A percentile compares a stretch with the other conserved stretches of the same genome.
phyloP scores from a whole-genome alignment of 371 early-diverging fungal genomes.

The Lichtheimia hyalospora region DNA sequence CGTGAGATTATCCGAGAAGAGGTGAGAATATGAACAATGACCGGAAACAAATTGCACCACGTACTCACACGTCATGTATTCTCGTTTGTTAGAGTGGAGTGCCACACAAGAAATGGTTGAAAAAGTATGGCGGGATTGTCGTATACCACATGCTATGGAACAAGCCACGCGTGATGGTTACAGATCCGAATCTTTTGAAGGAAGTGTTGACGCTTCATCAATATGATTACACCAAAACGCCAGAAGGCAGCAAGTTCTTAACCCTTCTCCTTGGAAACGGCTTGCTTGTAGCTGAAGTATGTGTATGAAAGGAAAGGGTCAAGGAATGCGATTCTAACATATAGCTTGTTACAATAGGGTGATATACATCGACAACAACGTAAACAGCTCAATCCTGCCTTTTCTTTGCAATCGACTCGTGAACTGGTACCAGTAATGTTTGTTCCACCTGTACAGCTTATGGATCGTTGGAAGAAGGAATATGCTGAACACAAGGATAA shows the following conservation, averaged over 20 bases:
- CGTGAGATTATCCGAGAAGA: slow-evolving; percentile 49
- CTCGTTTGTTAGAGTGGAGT: slow-evolving; percentile 29
- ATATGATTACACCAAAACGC: slow-evolving; percentile 53
- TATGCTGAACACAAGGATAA: slow-evolving; percentile 27
- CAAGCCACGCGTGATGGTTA: slow-evolving; percentile 39
- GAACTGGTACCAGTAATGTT: slow-evolving; percentile 46
- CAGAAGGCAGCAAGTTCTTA: slow-evolving; percentile 27
- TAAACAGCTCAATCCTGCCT: slow-evolving; percentile 69
- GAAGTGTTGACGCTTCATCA: slow-evolving; percentile 51
- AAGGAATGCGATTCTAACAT: slow-evolving; percentile 41
- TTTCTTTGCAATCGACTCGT: slow-evolving; percentile 50
- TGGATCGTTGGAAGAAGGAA: neutral
- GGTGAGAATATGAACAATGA: slow-evolving; percentile 8
- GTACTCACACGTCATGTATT: neutral
- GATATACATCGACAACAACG: slow-evolving; percentile 63
- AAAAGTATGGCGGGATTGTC: slow-evolving; percentile 55
- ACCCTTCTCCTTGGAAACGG: slow-evolving; percentile 40
- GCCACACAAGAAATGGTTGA: slow-evolving; percentile 52
- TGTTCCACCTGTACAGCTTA: slow-evolving; percentile 21
- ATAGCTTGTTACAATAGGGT: slow-evolving; percentile 11
- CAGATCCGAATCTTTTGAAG: slow-evolving; percentile 53
- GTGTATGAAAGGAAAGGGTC: slow-evolving; percentile 47
- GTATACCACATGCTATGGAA: slow-evolving; percentile 52
- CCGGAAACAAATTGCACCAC: neutral
- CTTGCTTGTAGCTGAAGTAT: slow-evolving; percentile 4